phyloP scores from a whole-genome alignment of 2,329 filamentous ascomycete species.

The Fusarium pseudocircinatum region DNA sequence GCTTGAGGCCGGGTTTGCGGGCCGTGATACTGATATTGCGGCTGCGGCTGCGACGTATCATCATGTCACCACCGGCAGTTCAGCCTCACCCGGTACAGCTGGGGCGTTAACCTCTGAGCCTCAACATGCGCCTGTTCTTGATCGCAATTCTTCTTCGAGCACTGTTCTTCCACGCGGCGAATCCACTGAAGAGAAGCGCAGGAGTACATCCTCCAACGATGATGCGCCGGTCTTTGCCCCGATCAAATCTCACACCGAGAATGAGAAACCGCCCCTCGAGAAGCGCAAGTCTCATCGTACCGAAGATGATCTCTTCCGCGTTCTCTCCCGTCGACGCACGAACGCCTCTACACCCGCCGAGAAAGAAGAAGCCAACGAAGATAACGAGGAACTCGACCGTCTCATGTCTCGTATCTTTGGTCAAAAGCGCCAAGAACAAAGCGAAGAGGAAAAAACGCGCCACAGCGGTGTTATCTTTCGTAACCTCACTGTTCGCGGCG shows the following conservation, averaged over 20 bases:
- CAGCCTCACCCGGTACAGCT: neutral
- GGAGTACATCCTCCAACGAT: neutral
- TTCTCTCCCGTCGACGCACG: constrained; percentile 60
- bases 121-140: neutral
- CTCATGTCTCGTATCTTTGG: constrained; percentile 79
- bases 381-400: constrained; percentile 63
- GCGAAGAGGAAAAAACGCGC: constrained; percentile 74
- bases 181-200: neutral
- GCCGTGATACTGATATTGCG: neutral
- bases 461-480: constrained; percentile 77
- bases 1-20: constrained; percentile 28
- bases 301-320: constrained; percentile 63
- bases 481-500: constrained; percentile 74
- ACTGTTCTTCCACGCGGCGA: constrained; percentile 4
- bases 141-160: constrained; percentile 19
- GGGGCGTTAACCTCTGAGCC: neutral
- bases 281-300: constrained; percentile 45
- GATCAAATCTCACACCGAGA: constrained; percentile 38
- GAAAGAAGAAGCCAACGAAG: constrained; percentile 50
- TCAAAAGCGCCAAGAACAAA: constrained; percentile 68
- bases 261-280: constrained; percentile 31
- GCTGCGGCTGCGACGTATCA: neutral
- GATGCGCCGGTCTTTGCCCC: constrained; percentile 28
- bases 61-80: neutral
- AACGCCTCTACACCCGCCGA: constrained; percentile 45